A percentile compares a stretch with the other conserved stretches of the same genome.
Conservation (phyloP, 768 basidiomycete species). For the Dentipellis fragilis region DNA sequence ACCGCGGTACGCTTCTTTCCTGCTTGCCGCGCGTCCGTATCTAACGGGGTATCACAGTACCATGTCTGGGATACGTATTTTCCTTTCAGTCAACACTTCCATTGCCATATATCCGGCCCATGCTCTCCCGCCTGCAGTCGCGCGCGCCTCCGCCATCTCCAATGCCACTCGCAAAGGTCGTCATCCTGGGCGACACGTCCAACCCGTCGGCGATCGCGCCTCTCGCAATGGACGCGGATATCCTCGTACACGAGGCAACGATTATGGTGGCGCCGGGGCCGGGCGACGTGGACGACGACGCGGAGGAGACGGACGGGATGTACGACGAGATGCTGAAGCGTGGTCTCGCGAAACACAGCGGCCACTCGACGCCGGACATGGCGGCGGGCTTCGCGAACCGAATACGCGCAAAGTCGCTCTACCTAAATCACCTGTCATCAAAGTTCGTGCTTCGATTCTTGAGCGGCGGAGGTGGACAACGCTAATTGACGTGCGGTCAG, state of each 20-base stretch:
- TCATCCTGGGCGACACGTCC: constrained; percentile 78
- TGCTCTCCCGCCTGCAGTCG: constrained; percentile 55
- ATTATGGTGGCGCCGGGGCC: constrained; percentile 66
- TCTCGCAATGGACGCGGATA: constrained; percentile 54
- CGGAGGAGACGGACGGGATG: constrained; percentile 50
- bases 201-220: constrained; percentile 56
- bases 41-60: constrained; percentile 62
- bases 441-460: constrained; percentile 28
- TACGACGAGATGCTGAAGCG: constrained; percentile 37
- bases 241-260: constrained; percentile 84
- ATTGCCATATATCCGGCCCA: constrained; percentile 59
- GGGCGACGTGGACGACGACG: constrained; percentile 35
- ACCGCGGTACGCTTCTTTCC: constrained; percentile 73
- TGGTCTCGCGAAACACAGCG: constrained; percentile 56
- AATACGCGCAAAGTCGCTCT: constrained; percentile 48
- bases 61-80: constrained; percentile 52
- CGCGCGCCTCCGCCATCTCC: constrained; percentile 33
- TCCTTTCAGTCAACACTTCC: constrained; percentile 58
- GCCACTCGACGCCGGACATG: constrained; percentile 90
- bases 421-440: constrained; percentile 81
- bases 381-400: constrained; percentile 70
- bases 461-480: too few relatives aligned
- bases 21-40: constrained; percentile 49
- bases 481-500: too few relatives aligned
- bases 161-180: constrained; percentile 43